Evolutionary conservation across 106 monocot species (phyloP).

Genomic region (Allium sativum): DNA sequence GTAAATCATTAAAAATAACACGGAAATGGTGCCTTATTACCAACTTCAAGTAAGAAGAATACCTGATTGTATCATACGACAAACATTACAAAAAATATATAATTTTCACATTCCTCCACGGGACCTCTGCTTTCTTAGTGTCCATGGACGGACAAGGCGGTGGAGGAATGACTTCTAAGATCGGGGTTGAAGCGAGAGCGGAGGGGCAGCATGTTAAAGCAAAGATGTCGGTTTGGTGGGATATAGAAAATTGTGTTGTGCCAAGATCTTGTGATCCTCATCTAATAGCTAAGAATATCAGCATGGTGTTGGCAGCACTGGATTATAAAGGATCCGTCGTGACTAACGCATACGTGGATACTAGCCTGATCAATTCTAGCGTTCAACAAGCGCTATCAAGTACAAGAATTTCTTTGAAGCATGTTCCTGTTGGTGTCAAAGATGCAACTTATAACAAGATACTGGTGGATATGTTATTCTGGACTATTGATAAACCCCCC

Average conservation of each 20-base stretch:
- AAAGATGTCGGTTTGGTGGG: slow-evolving; percentile 87
- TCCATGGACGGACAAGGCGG: no score
- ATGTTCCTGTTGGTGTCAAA: slow-evolving; percentile 72
- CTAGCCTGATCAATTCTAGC: slow-evolving; percentile 4
- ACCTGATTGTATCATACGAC: no score
- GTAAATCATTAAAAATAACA: no score
- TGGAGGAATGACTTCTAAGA: no score
- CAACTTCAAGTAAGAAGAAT: no score
- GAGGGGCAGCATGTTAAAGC: slow-evolving; percentile 21
- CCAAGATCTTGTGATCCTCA: slow-evolving; percentile 42
- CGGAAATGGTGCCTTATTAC: no score
- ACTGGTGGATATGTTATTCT: slow-evolving; percentile 77
- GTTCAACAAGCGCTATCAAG: slow-evolving; percentile 55
- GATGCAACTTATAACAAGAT: slow-evolving; percentile 89
- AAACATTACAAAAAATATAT: no score
- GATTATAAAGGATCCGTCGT: slow-evolving; percentile 42
- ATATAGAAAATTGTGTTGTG: slow-evolving; percentile 72
- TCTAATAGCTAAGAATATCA: slow-evolving; percentile 56
- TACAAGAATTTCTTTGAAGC: slow-evolving; percentile 64
- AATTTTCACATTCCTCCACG: no score
- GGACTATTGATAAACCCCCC: slow-evolving; percentile 84
- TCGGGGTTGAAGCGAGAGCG: not conserved
- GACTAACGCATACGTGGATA: slow-evolving; percentile 57
- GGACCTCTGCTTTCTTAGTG: no score
- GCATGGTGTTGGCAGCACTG: slow-evolving; percentile 33